Evolutionary conservation across 2,329 filamentous ascomycete species (phyloP).

Genomic region (Albophoma yamanashiensis): DNA sequence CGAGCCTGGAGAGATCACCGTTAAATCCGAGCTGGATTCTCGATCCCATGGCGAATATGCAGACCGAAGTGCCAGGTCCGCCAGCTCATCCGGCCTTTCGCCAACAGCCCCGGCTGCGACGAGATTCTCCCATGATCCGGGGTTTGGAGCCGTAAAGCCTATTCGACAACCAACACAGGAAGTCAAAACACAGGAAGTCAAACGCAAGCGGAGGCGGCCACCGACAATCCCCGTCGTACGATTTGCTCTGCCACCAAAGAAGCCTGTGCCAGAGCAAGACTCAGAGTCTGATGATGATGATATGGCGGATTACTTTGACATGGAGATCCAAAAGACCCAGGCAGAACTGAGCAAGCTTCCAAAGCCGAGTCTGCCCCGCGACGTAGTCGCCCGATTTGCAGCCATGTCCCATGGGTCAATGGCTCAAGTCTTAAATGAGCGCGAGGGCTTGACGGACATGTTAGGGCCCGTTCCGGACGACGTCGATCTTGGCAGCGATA

Average conservation of each 20-base stretch:
- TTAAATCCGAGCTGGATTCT: constrained; percentile 28
- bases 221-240: constrained; percentile 21
- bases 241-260: constrained; percentile 29
- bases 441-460: constrained; percentile 31
- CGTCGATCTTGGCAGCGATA: constrained; percentile 2
- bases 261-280: constrained; percentile 17
- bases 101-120: background rate
- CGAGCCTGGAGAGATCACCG: constrained; percentile 35
- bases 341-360: constrained; percentile 36
- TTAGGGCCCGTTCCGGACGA: constrained; percentile 21
- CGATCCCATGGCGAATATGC: constrained; percentile 13
- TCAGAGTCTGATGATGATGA: constrained; percentile 47
- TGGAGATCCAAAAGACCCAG: constrained; percentile 41
- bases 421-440: constrained; percentile 33
- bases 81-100: background rate
- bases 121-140: background rate
- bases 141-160: background rate
- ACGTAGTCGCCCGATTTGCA: constrained; percentile 35
- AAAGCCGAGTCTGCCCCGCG: constrained; percentile 24
- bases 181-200: constrained; percentile 5
- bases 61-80: background rate
- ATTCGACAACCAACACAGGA: background rate
- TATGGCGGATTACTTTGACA: constrained; percentile 45
- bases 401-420: constrained; percentile 37
- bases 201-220: constrained; percentile 16